These are phyloP conservation scores for Elasticomyces elasticus DNA, from an alignment of 495 filamentous ascomycete species.

Conservation along the genomic window DNA sequence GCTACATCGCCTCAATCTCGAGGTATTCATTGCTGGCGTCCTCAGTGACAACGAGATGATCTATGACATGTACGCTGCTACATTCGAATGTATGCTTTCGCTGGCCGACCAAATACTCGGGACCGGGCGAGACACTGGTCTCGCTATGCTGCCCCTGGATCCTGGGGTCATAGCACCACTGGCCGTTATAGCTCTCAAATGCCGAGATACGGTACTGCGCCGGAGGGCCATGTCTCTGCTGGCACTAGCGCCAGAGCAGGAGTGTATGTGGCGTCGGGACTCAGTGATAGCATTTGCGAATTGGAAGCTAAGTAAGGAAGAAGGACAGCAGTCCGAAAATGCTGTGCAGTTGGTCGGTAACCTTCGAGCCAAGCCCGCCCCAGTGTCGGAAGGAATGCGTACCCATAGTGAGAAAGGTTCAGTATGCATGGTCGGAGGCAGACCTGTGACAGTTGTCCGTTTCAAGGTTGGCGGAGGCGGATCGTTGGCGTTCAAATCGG, in stretches of 20 bases:
- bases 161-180: not conserved
- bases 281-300: not conserved
- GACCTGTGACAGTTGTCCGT: not conserved
- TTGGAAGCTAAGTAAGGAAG: not conserved
- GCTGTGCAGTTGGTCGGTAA: not conserved
- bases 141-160: not conserved
- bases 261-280: conserved; percentile 2
- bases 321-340: not conserved
- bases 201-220: not conserved
- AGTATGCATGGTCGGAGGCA: not conserved
- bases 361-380: not conserved
- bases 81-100: conserved; percentile 1
- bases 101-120: not conserved
- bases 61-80: not conserved
- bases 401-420: not conserved
- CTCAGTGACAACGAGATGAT: not conserved
- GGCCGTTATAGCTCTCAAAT: not conserved
- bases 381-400: not conserved
- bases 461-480: not conserved
- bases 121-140: too few relatives aligned
- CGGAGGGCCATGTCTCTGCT: not conserved
- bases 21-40: not conserved
- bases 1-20: not conserved
- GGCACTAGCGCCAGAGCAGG: not conserved
- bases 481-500: not conserved